Percentiles rank a stretch among this genome's conserved stretches.
Conservation (phyloP, 768 basidiomycete species). For the Amanita subjunquillea region DNA sequence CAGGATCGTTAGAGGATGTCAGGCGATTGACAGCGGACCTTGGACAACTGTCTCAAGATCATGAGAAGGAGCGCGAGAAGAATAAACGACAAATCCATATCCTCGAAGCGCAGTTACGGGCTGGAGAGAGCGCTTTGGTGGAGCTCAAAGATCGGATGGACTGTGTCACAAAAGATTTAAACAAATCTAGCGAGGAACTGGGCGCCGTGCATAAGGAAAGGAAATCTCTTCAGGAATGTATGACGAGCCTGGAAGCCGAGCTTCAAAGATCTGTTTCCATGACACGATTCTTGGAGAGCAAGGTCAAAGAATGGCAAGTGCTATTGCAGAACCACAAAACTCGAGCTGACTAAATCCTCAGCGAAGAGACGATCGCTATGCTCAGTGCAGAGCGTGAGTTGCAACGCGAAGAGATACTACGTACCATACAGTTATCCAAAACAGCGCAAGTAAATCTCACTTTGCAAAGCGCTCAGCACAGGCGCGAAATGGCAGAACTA, state of each 20-base stretch:
- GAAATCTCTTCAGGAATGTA: constrained; percentile 37
- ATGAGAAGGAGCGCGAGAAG: constrained; percentile 13
- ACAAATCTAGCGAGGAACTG: constrained; percentile 25
- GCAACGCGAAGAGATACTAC: constrained; percentile 33
- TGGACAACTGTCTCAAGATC: constrained; percentile 14
- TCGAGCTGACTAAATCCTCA: constrained; percentile 14
- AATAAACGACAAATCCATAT: constrained; percentile 19
- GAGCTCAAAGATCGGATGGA: constrained; percentile 26
- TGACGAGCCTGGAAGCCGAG: constrained; percentile 54
- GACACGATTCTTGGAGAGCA: constrained; percentile 50
- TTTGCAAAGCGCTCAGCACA: constrained; percentile 55
- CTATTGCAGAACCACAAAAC: neutral
- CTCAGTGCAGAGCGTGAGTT: constrained; percentile 31
- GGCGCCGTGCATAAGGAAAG: constrained; percentile 39
- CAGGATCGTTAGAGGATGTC: constrained; percentile 26
- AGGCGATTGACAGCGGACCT: constrained; percentile 17
- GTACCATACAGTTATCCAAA: constrained; percentile 47
- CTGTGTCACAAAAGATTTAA: constrained; percentile 27
- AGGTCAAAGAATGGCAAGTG: constrained; percentile 48
- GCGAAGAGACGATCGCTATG: constrained; percentile 33
- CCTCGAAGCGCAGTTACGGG: constrained; percentile 15
- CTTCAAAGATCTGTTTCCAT: constrained; percentile 54
- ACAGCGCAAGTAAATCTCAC: constrained; percentile 57
- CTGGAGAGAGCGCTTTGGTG: constrained; percentile 21
- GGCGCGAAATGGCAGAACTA: constrained; percentile 49